Evolutionary conservation across 2,329 filamentous ascomycete species (phyloP).

Genomic region (Helminthosporium solani): DNA sequence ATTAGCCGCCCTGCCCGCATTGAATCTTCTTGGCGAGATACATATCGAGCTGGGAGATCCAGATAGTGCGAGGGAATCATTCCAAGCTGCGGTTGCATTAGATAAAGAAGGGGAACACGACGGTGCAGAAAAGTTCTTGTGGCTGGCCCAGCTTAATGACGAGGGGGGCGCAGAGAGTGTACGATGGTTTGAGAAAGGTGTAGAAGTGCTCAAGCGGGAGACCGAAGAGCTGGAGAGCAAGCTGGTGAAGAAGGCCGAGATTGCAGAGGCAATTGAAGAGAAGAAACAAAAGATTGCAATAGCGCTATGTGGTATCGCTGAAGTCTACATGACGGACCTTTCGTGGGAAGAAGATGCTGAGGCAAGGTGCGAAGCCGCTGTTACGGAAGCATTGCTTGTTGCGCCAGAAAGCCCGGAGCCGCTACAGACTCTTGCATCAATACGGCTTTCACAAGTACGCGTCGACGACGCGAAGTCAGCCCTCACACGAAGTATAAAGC

Average conservation of each 20-base stretch:
- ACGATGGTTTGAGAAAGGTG: slow-evolving; percentile 66
- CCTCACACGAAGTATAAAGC: slow-evolving; percentile 72
- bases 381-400: slow-evolving; percentile 86
- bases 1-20: slow-evolving; percentile 60
- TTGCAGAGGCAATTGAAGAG: slow-evolving; percentile 55
- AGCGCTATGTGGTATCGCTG: slow-evolving; percentile 88
- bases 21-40: slow-evolving; percentile 79
- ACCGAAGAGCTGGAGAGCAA: slow-evolving; percentile 62
- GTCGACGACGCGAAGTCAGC: slow-evolving; percentile 78
- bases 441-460: slow-evolving; percentile 84
- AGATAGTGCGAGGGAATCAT: slow-evolving; percentile 70
- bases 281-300: slow-evolving; percentile 81
- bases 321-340: slow-evolving; percentile 99
- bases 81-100: slow-evolving; percentile 69
- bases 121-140: slow-evolving; percentile 90
- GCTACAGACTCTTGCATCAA: slow-evolving; percentile 92
- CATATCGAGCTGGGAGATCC: slow-evolving; percentile 79
- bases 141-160: slow-evolving; percentile 84
- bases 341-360: slow-evolving; percentile 91
- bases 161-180: slow-evolving; percentile 62
- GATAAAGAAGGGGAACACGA: slow-evolving; percentile 81
- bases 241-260: slow-evolving; percentile 36
- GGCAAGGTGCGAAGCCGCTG: slow-evolving; percentile 77
- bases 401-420: slow-evolving; percentile 81
- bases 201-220: slow-evolving; percentile 68